Base-by-base conservation (phyloP, 108 stramenopile genomes). In the Epithemia pelagica region DNA sequence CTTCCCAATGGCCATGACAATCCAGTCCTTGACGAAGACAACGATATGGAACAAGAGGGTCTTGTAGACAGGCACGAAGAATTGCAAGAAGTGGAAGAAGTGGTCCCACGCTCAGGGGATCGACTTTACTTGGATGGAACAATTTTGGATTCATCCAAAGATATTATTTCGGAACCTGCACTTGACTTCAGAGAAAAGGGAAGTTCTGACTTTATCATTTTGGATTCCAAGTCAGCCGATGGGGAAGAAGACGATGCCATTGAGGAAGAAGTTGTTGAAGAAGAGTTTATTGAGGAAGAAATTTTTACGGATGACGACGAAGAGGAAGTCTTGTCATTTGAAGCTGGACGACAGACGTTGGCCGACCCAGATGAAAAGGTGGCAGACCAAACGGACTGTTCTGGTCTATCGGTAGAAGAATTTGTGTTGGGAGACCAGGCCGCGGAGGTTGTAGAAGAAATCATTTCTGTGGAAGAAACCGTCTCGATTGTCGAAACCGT, bases 251-350 rank as follows among this genome's bases (percentile, higher is more conserved):
- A 63, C 32, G 62, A 63, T 32, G 31, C 20, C 37, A 26, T 25
- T 19, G 32, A 63, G 30, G 62, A 63, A 32, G 31, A 30, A 32
- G 62, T 37, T 23, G 62, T 8, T 24, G 62, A 63, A 63, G 18
- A 63, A 5, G 62, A 23, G 25, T 27, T 7, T 30, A 18, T 30
- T 7, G 26, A 61, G n/a, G 3, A 10, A 51, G 32, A 51, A 27
- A 30, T 2, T 1, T 27, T 30, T 27, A 26, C 55, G 7, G 55
- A 56, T 26, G 55, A 26, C 10, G 60, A 27, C 28, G 29, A 28
- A 10, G 60, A 61, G 5, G 60, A 30, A 27, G 60, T 30, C 30
- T 23, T 7, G 2, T 27, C 28, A 5, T 27, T 30, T 27, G 60
- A 61, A 27, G 60, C 28, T 22, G 58, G 24, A 10, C n/a, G n/a